Percentiles rank a stretch among this genome's conserved stretches.
Conservation (phyloP, 768 basidiomycete species). For the Cytidiella melzeri region DNA sequence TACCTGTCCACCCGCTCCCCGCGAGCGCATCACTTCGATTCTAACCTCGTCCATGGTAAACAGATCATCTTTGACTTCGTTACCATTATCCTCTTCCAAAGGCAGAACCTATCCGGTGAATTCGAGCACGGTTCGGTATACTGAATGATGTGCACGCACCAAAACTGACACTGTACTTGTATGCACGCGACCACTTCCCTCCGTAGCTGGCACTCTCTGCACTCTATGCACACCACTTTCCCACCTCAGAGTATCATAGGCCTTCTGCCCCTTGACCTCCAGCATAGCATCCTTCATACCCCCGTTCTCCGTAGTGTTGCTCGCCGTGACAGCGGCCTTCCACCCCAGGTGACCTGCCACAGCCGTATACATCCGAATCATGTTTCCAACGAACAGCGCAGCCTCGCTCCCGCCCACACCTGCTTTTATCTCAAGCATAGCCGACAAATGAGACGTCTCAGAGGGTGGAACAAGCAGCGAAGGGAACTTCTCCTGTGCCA, state of each 20-base stretch:
- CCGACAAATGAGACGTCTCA: constrained; percentile 57
- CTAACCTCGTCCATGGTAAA: constrained; percentile 82
- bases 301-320: constrained; percentile 51
- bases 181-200: constrained; percentile 81
- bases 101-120: constrained; percentile 69
- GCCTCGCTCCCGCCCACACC: constrained; percentile 92
- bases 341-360: constrained; percentile 52
- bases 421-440: constrained; percentile 85
- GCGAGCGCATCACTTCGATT: constrained; percentile 90
- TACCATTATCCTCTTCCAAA: constrained; percentile 58
- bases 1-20: constrained; percentile 97
- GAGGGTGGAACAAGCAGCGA: constrained; percentile 69
- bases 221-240: constrained; percentile 97
- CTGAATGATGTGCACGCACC: constrained; percentile 39
- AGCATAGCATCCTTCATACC: constrained; percentile 75
- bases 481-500: constrained; percentile 48
- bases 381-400: constrained; percentile 69
- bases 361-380: constrained; percentile 79
- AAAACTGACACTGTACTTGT: constrained; percentile 88
- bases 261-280: constrained; percentile 71
- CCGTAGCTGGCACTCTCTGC: constrained; percentile 89
- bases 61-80: constrained; percentile 49
- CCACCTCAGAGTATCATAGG: constrained; percentile 76
- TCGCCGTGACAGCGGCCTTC: constrained; percentile 54
- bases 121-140: background rate